Base-by-base conservation (phyloP, 495 filamentous ascomycete species). In the Hypoxylon lienhwacheense region DNA sequence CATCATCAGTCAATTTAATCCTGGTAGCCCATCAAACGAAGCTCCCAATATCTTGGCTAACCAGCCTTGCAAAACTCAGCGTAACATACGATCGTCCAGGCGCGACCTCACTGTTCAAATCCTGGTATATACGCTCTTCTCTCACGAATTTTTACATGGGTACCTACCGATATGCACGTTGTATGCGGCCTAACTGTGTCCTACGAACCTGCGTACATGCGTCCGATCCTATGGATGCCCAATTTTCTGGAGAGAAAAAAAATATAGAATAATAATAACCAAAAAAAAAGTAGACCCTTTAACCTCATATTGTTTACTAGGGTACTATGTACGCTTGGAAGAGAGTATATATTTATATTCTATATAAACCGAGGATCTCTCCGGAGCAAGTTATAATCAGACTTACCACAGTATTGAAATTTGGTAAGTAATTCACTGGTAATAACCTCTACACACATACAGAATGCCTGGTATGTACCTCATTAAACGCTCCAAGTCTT, bases 161-260 rank as follows among this genome's bases (percentile, higher is more conserved):
- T 58, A 58, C 59, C 59, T 63, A 59, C 59, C 48, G 59, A 39
- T 22, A 51, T 58, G 59, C 55, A 63, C 29, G 55, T 56, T 47
- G 26, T 56, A 63, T 67, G 65, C 61, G 61, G 51, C 65, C 65
- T 60, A 53, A 62, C 49, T 55, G 35, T 58, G 58, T 65, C 65
- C 61, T 47, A 65, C 60, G 52, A 53, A 64, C 49, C 47, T 51
- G 60, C 55, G 53, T 54, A 66, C 53, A 54, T 47, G 55, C 48
- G 43, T 59, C 31, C 51, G 51, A 53, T 54, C 53, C 56, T 47
- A 51, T 61, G 52, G 59, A 53, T 66, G 64, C 65, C 65, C 61
- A 67, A 67, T 65, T 61, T 57, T 59, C 61, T 57, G 59, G 44
- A 47, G 54, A 7, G 39, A 56, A 59, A 50, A 31, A n/a, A n/a